These are phyloP conservation scores for Starmerella potacharoeniae DNA, from an alignment of 805 yeast species.

Conservation along the genomic window DNA sequence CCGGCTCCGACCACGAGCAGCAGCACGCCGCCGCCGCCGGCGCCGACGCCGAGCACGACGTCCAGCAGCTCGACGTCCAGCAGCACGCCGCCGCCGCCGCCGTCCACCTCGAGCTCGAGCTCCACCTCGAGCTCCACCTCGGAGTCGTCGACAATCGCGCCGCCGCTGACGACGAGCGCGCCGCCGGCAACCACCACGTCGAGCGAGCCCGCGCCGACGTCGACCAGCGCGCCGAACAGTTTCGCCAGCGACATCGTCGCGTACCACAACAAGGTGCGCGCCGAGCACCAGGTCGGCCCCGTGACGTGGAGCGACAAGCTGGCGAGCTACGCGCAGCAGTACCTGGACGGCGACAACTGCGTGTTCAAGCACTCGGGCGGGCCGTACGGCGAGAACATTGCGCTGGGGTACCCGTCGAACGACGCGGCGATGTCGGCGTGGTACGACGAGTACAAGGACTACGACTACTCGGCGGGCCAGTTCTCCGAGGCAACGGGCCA, in stretches of 20 bases:
- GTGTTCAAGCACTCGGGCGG: conserved; percentile 53
- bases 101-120: conserved; percentile 15
- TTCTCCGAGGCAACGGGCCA: conserved; percentile 51
- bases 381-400: conserved; percentile 66
- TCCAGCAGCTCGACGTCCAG: conserved; percentile 1
- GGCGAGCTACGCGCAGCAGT: conserved; percentile 44
- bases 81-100: not conserved
- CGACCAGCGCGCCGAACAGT: conserved; percentile 15
- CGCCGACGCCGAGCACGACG: not conserved
- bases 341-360: conserved; percentile 38
- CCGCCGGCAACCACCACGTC: conserved; percentile 15
- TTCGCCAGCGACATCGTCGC: conserved; percentile 34
- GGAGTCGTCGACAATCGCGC: conserved; percentile 14
- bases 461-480: conserved; percentile 41
- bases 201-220: conserved; percentile 20
- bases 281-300: conserved; percentile 39
- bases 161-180: conserved; percentile 17
- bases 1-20: not conserved
- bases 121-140: conserved; percentile 18
- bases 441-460: conserved; percentile 51
- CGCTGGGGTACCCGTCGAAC: conserved; percentile 48
- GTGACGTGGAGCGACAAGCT: conserved; percentile 45
- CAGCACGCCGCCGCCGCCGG: not conserved
- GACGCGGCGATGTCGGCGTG: conserved; percentile 56
- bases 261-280: conserved; percentile 51